Percentiles rank a stretch among this genome's conserved stretches.
Evolutionary conservation across 176 grass and related monocot genomes (phyloP).

Genomic region (Avena eriantha): DNA sequence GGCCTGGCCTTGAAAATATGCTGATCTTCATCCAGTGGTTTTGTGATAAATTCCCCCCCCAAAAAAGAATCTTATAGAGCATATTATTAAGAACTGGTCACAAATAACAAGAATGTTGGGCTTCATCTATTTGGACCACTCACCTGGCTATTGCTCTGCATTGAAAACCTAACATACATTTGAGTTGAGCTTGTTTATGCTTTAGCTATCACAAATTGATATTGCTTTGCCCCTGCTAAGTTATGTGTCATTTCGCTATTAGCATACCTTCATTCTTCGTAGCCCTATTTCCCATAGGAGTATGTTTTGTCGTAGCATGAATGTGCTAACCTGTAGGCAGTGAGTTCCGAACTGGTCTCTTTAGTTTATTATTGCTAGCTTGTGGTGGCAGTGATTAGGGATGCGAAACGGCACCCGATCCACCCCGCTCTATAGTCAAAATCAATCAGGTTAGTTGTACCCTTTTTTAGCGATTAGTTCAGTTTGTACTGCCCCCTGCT

Average conservation of each 20-base stretch:
- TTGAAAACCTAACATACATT: background rate
- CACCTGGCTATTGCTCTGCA: background rate
- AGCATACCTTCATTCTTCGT: background rate
- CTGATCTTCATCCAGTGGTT: constrained; percentile 2
- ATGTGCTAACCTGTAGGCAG: background rate
- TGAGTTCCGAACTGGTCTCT: background rate
- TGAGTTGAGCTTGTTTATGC: background rate
- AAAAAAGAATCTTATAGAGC: background rate
- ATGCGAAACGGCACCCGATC: too few relatives aligned
- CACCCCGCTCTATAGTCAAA: too few relatives aligned
- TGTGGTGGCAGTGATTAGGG: background rate
- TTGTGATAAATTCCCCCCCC: background rate
- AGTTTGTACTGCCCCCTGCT: too few relatives aligned
- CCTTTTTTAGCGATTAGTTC: too few relatives aligned
- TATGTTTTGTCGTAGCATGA: background rate
- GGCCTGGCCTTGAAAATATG: constrained; percentile 5
- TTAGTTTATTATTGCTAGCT: constrained; percentile 2
- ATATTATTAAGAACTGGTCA: constrained; percentile 18
- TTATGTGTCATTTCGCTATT: constrained; percentile 9
- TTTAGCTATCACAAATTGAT: constrained; percentile 18
- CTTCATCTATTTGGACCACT: background rate
- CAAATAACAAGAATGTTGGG: background rate
- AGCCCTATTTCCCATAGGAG: background rate
- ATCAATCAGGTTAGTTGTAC: too few relatives aligned
- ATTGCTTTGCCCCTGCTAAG: background rate